A percentile compares a stretch with the other conserved stretches of the same genome.
Evolutionary conservation across 2,329 filamentous ascomycete species (phyloP).

Genomic region (Curvularia lunata): DNA sequence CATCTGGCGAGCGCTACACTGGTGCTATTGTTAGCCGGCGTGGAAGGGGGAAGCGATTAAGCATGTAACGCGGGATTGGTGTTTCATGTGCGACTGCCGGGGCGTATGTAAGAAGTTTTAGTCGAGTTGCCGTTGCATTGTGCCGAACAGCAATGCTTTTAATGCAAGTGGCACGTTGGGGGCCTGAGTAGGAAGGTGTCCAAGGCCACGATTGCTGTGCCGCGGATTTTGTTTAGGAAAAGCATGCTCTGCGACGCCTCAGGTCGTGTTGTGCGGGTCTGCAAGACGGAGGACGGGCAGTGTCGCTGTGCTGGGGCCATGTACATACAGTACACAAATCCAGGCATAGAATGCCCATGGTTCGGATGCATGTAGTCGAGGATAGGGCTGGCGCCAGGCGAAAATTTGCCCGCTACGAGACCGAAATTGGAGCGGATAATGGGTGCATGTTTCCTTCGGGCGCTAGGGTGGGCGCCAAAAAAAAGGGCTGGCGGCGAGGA

Average conservation of each 20-base stretch:
- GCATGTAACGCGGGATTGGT: neutral
- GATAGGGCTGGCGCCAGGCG: neutral
- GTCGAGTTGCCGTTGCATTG: neutral
- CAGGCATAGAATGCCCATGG: neutral
- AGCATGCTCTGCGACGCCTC: constrained; percentile 7
- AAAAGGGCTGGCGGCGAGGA: constrained; percentile 18
- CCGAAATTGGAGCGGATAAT: constrained; percentile 22
- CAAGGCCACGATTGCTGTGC: constrained; percentile 1
- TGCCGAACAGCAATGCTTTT: neutral
- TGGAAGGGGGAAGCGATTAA: neutral
- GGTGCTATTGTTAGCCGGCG: neutral
- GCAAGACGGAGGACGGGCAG: no score
- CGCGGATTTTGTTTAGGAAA: neutral
- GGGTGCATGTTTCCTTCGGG: constrained; percentile 19
- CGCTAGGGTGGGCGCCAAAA: constrained; percentile 17
- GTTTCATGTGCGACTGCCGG: constrained; percentile 4
- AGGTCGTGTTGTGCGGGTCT: constrained; percentile 4
- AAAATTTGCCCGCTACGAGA: constrained; percentile 11
- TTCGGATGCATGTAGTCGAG: neutral
- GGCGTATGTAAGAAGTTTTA: neutral
- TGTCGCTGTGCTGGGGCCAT: no score
- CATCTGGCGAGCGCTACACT: neutral
- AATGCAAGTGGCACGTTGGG: constrained; percentile 2
- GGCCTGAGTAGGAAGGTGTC: neutral
- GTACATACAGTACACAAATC: neutral